Evolutionary conservation across 163 green algal species (phyloP).

Genomic region (Volvox carteri): DNA sequence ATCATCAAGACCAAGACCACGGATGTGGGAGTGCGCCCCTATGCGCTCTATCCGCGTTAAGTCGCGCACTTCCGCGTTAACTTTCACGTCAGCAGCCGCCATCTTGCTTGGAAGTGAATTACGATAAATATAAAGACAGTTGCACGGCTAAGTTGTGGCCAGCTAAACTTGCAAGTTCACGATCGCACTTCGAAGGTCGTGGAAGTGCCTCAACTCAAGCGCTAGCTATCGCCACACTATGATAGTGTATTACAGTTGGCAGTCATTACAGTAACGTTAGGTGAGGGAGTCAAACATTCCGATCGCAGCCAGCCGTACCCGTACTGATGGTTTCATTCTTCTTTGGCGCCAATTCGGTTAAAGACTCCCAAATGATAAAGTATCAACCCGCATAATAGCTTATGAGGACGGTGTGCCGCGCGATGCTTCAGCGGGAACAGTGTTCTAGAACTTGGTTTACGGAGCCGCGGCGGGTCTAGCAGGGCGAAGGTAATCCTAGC

Average conservation of each 20-base stretch:
- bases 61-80: constrained; percentile 83
- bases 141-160: neutral
- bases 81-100: constrained; percentile 63
- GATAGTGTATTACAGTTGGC: no score
- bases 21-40: constrained; percentile 97
- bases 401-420: no score
- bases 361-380: no score
- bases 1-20: constrained; percentile 97
- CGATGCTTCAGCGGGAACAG: no score
- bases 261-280: no score
- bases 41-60: constrained; percentile 98
- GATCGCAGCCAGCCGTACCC: neutral
- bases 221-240: neutral
- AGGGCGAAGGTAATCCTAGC: no score
- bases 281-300: constrained; percentile 9
- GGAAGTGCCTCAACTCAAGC: neutral
- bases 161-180: neutral
- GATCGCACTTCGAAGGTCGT: constrained; percentile 37
- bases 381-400: no score
- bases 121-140: neutral
- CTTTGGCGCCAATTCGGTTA: no score
- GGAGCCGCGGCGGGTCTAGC: no score
- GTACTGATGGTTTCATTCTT: neutral
- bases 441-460: no score
- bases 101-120: neutral